Percentiles rank a stretch among this genome's conserved stretches.
These are phyloP conservation scores for Pseudogymnoascus sp. DNA, from an alignment of 2,329 filamentous ascomycete genomes.

Conservation along the genomic window DNA sequence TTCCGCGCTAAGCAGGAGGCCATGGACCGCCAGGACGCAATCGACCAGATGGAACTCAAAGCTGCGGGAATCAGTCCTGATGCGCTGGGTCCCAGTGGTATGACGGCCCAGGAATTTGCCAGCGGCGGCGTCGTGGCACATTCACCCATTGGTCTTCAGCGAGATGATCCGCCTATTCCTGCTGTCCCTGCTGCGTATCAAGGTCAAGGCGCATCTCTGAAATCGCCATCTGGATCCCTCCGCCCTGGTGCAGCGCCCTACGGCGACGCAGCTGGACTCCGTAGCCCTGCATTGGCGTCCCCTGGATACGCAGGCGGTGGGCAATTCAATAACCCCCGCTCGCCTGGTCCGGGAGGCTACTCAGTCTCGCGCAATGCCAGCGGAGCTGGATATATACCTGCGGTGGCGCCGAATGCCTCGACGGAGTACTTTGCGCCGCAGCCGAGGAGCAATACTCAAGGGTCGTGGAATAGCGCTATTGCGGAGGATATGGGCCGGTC, in stretches of 20 bases:
- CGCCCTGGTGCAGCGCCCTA: not conserved
- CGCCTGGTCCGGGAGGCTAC: not conserved
- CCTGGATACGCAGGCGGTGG: not conserved
- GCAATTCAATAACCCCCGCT: not conserved
- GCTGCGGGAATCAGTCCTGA: not conserved
- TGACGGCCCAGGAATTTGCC: conserved; percentile 4
- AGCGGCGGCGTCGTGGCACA: not conserved
- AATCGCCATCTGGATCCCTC: not conserved
- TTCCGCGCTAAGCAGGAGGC: conserved; percentile 27
- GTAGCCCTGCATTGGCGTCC: not conserved
- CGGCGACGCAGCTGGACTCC: not conserved
- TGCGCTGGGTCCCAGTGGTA: not conserved
- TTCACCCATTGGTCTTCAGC: not conserved
- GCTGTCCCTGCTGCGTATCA: not conserved
- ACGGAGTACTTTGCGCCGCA: not conserved
- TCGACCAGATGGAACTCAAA: conserved; percentile 23
- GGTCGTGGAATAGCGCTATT: not conserved
- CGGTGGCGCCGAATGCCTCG: not conserved
- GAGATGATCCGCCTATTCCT: not conserved
- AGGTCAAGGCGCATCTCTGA: not conserved
- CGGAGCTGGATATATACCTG: not conserved
- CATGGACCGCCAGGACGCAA: conserved; percentile 23
- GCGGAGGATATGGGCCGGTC: conserved; percentile 1
- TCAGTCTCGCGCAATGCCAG: not conserved
- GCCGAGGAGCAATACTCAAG: not conserved